phyloP scores from a whole-genome alignment of 768 basidiomycete genomes.

The Calocybe indica region DNA sequence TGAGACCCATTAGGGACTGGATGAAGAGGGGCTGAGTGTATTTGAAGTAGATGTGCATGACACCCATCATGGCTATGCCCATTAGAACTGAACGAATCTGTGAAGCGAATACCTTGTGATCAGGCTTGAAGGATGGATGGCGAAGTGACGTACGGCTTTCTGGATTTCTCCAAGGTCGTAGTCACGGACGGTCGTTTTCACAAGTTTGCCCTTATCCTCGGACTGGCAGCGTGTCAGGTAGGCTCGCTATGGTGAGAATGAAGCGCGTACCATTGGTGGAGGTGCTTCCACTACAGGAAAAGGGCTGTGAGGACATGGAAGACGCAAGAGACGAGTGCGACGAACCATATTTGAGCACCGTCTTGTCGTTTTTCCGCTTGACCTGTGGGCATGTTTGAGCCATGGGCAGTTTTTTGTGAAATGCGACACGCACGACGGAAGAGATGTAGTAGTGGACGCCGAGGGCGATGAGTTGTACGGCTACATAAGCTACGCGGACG shows the following conservation, averaged over 20 bases:
- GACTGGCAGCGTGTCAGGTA: slow-evolving; percentile 28
- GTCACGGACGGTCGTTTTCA: slow-evolving; percentile 90
- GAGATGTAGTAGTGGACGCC: slow-evolving; percentile 79
- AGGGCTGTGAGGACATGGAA: slow-evolving; percentile 2
- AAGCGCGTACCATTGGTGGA: slow-evolving; percentile 55
- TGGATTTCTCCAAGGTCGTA: slow-evolving; percentile 89
- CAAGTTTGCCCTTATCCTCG: slow-evolving; percentile 63
- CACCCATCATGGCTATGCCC: slow-evolving; percentile 82
- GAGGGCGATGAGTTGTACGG: slow-evolving; percentile 65
- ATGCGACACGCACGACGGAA: slow-evolving; percentile 44
- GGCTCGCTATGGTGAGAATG: not conserved
- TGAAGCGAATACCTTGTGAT: no score
- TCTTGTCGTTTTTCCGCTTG: slow-evolving; percentile 92
- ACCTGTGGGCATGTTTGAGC: slow-evolving; percentile 41
- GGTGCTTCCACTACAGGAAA: slow-evolving; percentile 59
- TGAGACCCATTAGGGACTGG: slow-evolving; percentile 92
- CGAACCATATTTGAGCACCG: slow-evolving; percentile 89
- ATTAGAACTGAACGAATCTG: slow-evolving; percentile 63
- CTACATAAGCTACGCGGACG: slow-evolving; percentile 80
- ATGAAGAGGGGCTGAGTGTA: slow-evolving; percentile 97
- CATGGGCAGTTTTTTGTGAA: not conserved
- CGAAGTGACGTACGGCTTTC: slow-evolving; percentile 31
- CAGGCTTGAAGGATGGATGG: no score
- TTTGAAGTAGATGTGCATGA: slow-evolving; percentile 92
- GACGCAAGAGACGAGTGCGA: not conserved